Conservation (phyloP, 164 flowering plant species). For the Vitis labrusca region DNA sequence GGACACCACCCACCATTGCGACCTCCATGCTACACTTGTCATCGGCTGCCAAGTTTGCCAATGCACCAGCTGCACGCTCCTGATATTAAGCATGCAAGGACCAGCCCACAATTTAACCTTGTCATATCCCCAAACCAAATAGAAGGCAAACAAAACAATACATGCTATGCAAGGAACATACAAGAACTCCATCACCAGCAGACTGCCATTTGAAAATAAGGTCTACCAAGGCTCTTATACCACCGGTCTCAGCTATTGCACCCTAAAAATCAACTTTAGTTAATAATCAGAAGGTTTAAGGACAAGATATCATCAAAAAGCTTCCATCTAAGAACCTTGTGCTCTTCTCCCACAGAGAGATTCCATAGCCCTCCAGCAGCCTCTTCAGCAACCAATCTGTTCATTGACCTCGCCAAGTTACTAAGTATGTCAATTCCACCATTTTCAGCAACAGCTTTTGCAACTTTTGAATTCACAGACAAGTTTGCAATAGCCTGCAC, state of each 20-base stretch:
- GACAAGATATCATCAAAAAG: not conserved
- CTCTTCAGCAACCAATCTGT: slow-evolving; percentile 97
- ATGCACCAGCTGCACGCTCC: slow-evolving; percentile 99
- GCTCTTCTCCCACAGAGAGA: slow-evolving; percentile 98
- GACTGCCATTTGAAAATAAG: slow-evolving; percentile 90
- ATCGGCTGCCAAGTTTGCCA: slow-evolving; percentile 98
- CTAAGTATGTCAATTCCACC: slow-evolving; percentile 91
- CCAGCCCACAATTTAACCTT: not conserved
- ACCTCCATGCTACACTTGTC: slow-evolving; percentile 96
- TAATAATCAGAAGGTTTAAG: slow-evolving; percentile 1
- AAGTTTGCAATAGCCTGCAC: slow-evolving; percentile 93
- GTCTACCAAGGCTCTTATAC: slow-evolving; percentile 88
- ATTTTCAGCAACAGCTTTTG: slow-evolving; percentile 94
- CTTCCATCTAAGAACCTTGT: slow-evolving; percentile 56
- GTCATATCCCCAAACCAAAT: not conserved
- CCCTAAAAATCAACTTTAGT: slow-evolving; percentile 44
- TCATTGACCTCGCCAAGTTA: slow-evolving; percentile 86
- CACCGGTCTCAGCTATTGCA: slow-evolving; percentile 97
- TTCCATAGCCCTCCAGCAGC: slow-evolving; percentile 99
- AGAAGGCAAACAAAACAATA: not conserved
- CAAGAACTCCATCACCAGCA: slow-evolving; percentile 95
- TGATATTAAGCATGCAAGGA: slow-evolving; percentile 13
- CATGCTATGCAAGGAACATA: slow-evolving; percentile 20
- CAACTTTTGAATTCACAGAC: slow-evolving; percentile 89
- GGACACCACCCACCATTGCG: slow-evolving; percentile 90